These are phyloP conservation scores for Arachis hypogaea DNA, from an alignment of 306 rosid genomes.

Conservation along the genomic window DNA sequence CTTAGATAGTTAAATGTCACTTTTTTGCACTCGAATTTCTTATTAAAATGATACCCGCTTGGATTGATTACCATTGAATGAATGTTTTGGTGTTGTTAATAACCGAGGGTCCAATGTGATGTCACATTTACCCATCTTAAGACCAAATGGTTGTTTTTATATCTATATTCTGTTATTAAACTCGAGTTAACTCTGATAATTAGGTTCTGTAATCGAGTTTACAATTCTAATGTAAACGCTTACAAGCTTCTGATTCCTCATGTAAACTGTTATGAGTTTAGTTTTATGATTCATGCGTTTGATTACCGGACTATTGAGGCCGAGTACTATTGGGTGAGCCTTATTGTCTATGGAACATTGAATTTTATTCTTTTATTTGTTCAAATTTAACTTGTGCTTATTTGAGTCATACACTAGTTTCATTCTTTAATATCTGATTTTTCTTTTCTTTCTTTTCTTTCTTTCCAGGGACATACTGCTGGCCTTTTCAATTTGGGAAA, in stretches of 20 bases:
- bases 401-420: slow-evolving; percentile 3
- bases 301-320: background rate
- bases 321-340: background rate
- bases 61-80: slow-evolving; percentile 31
- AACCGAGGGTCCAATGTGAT: background rate
- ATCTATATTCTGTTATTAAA: background rate
- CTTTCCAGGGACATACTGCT: slow-evolving; percentile 83
- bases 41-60: slow-evolving; percentile 15
- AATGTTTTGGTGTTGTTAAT: background rate
- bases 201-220: too few relatives aligned
- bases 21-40: slow-evolving; percentile 1
- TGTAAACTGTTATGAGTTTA: too few relatives aligned
- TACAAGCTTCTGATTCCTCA: too few relatives aligned
- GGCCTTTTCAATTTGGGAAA: slow-evolving; percentile 97
- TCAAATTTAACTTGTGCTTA: slow-evolving; percentile 14
- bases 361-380: slow-evolving; percentile 1
- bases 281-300: too few relatives aligned
- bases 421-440: slow-evolving; percentile 26
- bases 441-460: slow-evolving; percentile 10
- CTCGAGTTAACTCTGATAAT: too few relatives aligned
- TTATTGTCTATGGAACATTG: slow-evolving; percentile 9
- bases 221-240: too few relatives aligned
- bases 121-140: slow-evolving; percentile 1
- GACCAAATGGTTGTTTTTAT: slow-evolving; percentile 7
- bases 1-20: background rate